phyloP scores from a whole-genome alignment of 768 basidiomycete genomes.

The Suillus fuscotomentosus region DNA sequence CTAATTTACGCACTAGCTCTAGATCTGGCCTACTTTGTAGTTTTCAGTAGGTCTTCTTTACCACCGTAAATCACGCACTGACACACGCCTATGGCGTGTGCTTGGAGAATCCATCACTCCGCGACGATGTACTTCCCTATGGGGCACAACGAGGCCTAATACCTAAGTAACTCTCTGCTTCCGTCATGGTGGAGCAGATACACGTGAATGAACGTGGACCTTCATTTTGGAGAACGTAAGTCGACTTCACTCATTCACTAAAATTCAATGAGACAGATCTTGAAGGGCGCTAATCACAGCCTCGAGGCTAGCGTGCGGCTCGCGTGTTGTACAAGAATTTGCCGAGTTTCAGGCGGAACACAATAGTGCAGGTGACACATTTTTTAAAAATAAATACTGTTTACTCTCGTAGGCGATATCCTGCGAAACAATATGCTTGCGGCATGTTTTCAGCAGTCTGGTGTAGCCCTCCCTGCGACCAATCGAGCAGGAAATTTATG shows the following conservation, averaged over 20 bases:
- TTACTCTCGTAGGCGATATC: neutral
- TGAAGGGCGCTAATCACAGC: neutral
- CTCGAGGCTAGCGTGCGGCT: neutral
- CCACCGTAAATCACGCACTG: slow-evolving; percentile 6
- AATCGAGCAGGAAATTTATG: neutral
- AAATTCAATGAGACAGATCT: neutral
- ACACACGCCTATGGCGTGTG: slow-evolving; percentile 1
- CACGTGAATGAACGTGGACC: slow-evolving; percentile 3
- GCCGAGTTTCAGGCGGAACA: neutral
- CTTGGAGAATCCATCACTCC: slow-evolving; percentile 7
- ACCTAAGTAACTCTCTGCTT: neutral
- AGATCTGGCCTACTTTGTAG: neutral
- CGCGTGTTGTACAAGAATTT: neutral
- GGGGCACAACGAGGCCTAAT: slow-evolving; percentile 4
- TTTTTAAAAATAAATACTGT: neutral
- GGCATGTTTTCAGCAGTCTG: neutral
- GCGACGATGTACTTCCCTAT: slow-evolving; percentile 3
- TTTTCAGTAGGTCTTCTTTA: neutral
- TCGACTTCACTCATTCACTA: neutral
- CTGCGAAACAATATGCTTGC: neutral
- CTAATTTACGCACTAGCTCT: slow-evolving; percentile 3
- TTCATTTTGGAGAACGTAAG: slow-evolving; percentile 1
- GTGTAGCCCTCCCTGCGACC: neutral
- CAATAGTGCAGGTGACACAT: neutral
- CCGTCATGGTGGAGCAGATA: neutral